Evolutionary conservation across 192 early-diverging fungal genomes (phyloP).

Genomic region (Ambispora gerdemannii): DNA sequence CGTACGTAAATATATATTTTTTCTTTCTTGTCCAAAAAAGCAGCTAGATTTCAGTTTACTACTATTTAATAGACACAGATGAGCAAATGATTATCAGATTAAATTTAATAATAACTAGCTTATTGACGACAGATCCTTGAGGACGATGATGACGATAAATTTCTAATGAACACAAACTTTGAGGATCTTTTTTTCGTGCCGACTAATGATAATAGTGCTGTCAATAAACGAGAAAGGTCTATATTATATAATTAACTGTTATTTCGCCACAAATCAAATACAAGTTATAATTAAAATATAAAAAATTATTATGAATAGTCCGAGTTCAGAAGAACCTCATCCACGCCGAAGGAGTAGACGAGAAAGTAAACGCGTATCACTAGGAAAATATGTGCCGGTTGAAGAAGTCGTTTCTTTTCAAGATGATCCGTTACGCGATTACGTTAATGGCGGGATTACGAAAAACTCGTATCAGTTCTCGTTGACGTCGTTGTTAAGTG

Average conservation of each 20-base stretch:
- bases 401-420: not conserved
- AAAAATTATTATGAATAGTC: not conserved
- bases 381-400: not conserved
- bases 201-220: no score
- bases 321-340: not conserved
- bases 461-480: constrained; percentile 11
- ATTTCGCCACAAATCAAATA: not conserved
- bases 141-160: constrained; percentile 9
- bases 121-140: constrained; percentile 6
- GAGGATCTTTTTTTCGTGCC: not conserved
- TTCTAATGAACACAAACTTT: not conserved
- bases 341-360: constrained; percentile 18
- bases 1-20: not conserved
- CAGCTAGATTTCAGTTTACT: not conserved
- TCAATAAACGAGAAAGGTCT: not conserved
- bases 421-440: not conserved
- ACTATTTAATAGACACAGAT: not conserved
- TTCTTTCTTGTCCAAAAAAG: not conserved
- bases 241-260: not conserved
- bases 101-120: no score
- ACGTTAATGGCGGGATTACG: not conserved
- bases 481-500: constrained; percentile 13
- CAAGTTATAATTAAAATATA: not conserved
- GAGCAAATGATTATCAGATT: no score
- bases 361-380: not conserved